Evolutionary conservation across 768 basidiomycete genomes (phyloP), one percentile per base, ranked within the genome.

Genomic region (Tricholoma saponaceum): DNA sequence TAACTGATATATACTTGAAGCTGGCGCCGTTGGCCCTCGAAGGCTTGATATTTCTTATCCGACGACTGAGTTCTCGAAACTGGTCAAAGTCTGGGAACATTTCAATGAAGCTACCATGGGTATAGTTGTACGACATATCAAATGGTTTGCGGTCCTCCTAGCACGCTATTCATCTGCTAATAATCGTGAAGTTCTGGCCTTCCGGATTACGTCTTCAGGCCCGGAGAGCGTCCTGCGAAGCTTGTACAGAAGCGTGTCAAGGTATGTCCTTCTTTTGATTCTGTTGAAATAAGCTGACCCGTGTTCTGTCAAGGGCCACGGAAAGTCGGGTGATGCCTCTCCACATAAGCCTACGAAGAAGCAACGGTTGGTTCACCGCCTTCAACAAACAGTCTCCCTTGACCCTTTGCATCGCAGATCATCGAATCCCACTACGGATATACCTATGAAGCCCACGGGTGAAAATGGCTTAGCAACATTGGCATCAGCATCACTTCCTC

Each of bases 21-120:
- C 86, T 60, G 90, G 88, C 18, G 77, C 88, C 6, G 73, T 80
- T 59, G 94, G 89, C 25, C 86, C 90, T 53, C 82, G 95, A 61
- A 87, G 83, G 68, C 78, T 99, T 62, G 97, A 99, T 71, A 95
- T 99, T 58, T 95, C 95, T 50, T 98, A 95, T 74, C 97, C 97
- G 4, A 97, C 93, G 4, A 90, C 88, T 25, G 93, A 98, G 66
- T 99, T 98, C 70, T 90, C 87, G 10, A 94, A 95, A 70, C 81
- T 92, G 54, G 93, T 95, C 66, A 95, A 95, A 71, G 76, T 84
- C 76, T 98, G 97, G 95, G 96, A 98, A 68, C 89, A 90, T 68
- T 98, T 88, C 64, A 91, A 98, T 58, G 89, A 93, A 64, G 77
- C 83, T 13, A 85, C 84, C 55, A 99, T 99, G 97, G 94, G 95